phyloP scores from a whole-genome alignment of 2,329 filamentous ascomycete genomes.

The Metarhizium anisopliae region DNA sequence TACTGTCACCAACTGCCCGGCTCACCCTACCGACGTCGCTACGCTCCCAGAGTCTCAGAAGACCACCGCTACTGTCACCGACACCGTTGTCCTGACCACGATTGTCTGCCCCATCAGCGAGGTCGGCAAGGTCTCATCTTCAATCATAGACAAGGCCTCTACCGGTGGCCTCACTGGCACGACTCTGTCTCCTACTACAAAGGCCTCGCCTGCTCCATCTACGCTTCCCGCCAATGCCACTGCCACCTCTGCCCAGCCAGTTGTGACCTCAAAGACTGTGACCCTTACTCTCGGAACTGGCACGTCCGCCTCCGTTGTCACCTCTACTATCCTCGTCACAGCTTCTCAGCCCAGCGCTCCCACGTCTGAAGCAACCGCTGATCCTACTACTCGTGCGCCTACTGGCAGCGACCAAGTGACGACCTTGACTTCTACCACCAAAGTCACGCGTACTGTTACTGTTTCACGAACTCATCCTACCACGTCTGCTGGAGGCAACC shows the following conservation, averaged over 20 bases:
- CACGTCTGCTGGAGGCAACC: constrained; percentile 12
- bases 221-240: constrained; percentile 13
- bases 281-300: constrained; percentile 27
- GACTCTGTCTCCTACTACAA: constrained; percentile 17
- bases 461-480: constrained; percentile 14
- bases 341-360: constrained; percentile 28
- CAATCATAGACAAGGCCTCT: constrained; percentile 26
- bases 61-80: constrained; percentile 25
- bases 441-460: constrained; percentile 26
- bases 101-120: constrained; percentile 37
- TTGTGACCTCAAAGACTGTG: constrained; percentile 22
- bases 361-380: constrained; percentile 9
- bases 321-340: constrained; percentile 35
- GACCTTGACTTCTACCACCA: constrained; percentile 28
- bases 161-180: constrained; percentile 28
- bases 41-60: constrained; percentile 26
- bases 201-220: constrained; percentile 2
- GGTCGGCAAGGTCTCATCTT: constrained; percentile 30
- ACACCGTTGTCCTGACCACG: constrained; percentile 30
- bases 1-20: constrained; percentile 48
- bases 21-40: constrained; percentile 20
- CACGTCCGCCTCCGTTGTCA: constrained; percentile 23
- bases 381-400: constrained; percentile 5
- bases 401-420: constrained; percentile 22
- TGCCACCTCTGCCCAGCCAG: constrained; percentile 10